A percentile compares a stretch with the other conserved stretches of the same genome.
Conservation (phyloP, 2,329 filamentous ascomycete species). For the Talaromyces sp. region DNA sequence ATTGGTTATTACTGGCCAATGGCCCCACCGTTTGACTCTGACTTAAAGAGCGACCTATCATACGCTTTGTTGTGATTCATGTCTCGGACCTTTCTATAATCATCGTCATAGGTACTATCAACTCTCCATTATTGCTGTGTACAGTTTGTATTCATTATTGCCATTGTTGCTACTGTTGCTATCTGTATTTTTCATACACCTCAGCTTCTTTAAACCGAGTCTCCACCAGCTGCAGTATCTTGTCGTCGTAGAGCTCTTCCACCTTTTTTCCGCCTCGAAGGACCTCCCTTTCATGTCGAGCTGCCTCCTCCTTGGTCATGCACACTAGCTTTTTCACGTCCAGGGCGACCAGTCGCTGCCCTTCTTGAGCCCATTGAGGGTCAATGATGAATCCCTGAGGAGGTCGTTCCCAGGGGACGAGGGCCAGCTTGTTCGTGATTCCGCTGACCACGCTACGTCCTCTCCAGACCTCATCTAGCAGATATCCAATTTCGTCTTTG, state of each 20-base stretch:
- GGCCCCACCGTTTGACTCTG: neutral
- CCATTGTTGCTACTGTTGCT: neutral
- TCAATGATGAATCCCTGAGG: conserved; percentile 56
- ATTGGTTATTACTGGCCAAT: neutral
- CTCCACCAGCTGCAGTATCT: conserved; percentile 63
- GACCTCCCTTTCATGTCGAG: conserved; percentile 72
- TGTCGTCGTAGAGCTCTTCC: conserved; percentile 68
- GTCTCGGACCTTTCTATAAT: no score
- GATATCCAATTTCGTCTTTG: conserved; percentile 74
- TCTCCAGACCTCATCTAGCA: conserved; percentile 83
- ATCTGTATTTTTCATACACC: conserved; percentile 47
- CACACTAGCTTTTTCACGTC: conserved; percentile 69
- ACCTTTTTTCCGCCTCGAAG: conserved; percentile 62
- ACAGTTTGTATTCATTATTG: no score
- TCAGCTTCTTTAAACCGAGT: conserved; percentile 63
- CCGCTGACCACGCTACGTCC: conserved; percentile 80
- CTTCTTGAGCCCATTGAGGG: conserved; percentile 52
- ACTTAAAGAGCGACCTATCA: neutral
- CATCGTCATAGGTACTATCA: no score
- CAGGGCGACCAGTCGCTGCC: conserved; percentile 71
- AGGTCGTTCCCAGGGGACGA: conserved; percentile 76
- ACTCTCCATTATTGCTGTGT: no score
- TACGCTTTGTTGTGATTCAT: neutral
- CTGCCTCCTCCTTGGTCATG: conserved; percentile 89
- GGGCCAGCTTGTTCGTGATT: conserved; percentile 68